These are phyloP conservation scores for Globisporangium viniferum DNA, from an alignment of 352 stramenopile genomes.

Conservation along the genomic window DNA sequence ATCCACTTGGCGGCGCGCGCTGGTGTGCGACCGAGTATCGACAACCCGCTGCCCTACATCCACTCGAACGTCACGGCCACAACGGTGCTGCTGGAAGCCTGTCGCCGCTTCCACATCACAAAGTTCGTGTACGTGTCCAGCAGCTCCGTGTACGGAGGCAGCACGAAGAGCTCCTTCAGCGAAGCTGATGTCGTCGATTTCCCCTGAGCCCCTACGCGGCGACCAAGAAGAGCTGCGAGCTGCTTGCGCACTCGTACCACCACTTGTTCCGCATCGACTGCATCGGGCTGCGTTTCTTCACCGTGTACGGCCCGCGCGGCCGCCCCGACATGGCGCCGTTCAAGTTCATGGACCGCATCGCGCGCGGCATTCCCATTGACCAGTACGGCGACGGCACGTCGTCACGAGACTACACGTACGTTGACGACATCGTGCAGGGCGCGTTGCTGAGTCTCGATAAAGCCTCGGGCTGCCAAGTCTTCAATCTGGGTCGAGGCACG, in stretches of 20 bases:
- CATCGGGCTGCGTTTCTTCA: constrained; percentile 98
- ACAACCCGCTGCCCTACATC: constrained; percentile 98
- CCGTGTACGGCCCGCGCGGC: constrained; percentile 95
- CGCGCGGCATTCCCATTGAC: constrained; percentile 89
- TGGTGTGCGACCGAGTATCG: constrained; percentile 96
- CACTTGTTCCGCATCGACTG: constrained; percentile 94
- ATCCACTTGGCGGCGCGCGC: constrained; percentile 96
- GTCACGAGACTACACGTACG: constrained; percentile 97
- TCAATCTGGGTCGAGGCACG: constrained; percentile 95
- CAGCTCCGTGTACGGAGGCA: constrained; percentile 95
- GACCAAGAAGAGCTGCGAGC: constrained; percentile 97
- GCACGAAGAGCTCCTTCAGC: constrained; percentile 89
- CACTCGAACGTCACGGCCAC: constrained; percentile 96
- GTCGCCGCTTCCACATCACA: constrained; percentile 81
- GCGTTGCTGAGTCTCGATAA: constrained; percentile 80
- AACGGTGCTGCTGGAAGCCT: constrained; percentile 92
- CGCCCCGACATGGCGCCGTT: constrained; percentile 77
- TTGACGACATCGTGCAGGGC: constrained; percentile 97
- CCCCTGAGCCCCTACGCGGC: constrained; percentile 96
- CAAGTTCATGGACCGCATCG: constrained; percentile 16
- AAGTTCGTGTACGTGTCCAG: constrained; percentile 97
- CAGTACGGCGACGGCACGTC: constrained; percentile 96
- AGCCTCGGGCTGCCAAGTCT: constrained; percentile 89
- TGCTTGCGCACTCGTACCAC: constrained; percentile 97
- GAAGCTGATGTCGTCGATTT: constrained; percentile 90